A percentile compares a stretch with the other conserved stretches of the same genome.
Conservation (phyloP, 805 yeast genomes). For the Komagataella pastoris region DNA sequence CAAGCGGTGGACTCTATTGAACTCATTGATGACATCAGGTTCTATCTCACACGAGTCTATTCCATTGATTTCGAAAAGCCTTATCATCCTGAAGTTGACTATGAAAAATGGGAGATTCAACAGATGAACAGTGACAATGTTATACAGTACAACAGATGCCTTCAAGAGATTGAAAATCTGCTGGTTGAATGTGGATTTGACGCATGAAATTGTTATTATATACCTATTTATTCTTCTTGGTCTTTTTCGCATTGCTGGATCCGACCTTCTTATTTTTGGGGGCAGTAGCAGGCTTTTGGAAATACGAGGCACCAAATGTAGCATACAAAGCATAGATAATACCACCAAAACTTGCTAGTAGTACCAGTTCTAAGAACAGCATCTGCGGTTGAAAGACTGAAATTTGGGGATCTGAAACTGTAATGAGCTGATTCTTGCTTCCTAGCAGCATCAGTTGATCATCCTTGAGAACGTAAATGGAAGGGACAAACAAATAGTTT, state of each 20-base stretch:
- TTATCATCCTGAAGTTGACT: constrained; percentile 3
- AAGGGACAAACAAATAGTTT: constrained; percentile 47
- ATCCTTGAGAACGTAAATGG: constrained; percentile 36
- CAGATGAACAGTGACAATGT: constrained; percentile 12
- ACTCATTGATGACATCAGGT: constrained; percentile 64
- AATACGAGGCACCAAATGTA: constrained; percentile 30
- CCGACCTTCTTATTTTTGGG: constrained; percentile 6
- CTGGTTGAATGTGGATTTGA: constrained; percentile 25
- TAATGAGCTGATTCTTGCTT: constrained; percentile 42
- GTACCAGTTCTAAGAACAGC: constrained; percentile 42
- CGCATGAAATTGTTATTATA: constrained; percentile 15
- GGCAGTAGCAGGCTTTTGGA: constrained; percentile 23
- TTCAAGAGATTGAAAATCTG: constrained; percentile 24
- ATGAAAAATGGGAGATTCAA: constrained; percentile 2
- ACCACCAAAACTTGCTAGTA: constrained; percentile 33
- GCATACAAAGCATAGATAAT: constrained; percentile 33
- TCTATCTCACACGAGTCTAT: constrained; percentile 32
- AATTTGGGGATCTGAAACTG: constrained; percentile 49
- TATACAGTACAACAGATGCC: constrained; percentile 22
- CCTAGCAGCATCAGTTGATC: constrained; percentile 40
- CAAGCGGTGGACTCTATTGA: constrained; percentile 75
- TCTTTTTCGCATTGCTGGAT: constrained; percentile 10
- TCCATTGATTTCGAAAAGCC: constrained; percentile 14
- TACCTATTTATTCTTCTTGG: constrained; percentile 16
- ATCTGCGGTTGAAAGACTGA: constrained; percentile 66